Base-by-base conservation (phyloP, 495 filamentous ascomycete species). In the Podospora conica region DNA sequence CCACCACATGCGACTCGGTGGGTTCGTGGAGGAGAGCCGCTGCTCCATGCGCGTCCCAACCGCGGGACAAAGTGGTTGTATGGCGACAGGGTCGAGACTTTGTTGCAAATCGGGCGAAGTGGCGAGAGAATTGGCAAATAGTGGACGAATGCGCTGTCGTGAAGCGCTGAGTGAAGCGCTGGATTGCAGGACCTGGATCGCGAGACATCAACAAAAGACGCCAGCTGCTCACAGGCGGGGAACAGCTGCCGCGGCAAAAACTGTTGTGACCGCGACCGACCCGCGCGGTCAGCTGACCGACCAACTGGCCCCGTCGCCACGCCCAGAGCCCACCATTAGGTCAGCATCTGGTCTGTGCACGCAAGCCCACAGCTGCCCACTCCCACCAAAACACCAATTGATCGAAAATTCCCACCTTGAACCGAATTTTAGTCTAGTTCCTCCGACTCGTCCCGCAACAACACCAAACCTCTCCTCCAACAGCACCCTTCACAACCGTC, bases 21-120 rank as follows among this genome's bases (percentile, higher is more conserved):
- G 55, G 64, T 70, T 25, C 48, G 62, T 22, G 56, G 58, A 63
- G 23, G 62, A 56, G 55, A 65, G 23, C 24, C 53, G 64, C 66
- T 75, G 79, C 80, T 78, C 79, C 74, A 65, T 59, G 80, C 78
- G 82, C 80, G 78, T 69, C 66, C 65, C 65, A 70, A 8, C 58
- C 60, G 25, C 58, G 58, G 55, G 55, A 55, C 40, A n/a, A 48
- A 48, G 8, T 15, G 40, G 15, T 12, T n/a, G 6, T 5, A 48
- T 15, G 40, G 40, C 55, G 31, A 48, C 58, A 66, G 60, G 18
- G 58, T 63, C 5, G 53, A n/a, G 40, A 9, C 1, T 48, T 48
- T 48, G 40, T 2, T 48, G 40, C 40, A n/a, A 48, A 48, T 48
- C 7, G 18, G 18, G 40, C 40, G 18, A 15, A 21, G 40, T 23